Evolutionary conservation across 139 green algal genomes (phyloP), one percentile per base, ranked within the genome.

Genomic region (Desmodesmus armatus): DNA sequence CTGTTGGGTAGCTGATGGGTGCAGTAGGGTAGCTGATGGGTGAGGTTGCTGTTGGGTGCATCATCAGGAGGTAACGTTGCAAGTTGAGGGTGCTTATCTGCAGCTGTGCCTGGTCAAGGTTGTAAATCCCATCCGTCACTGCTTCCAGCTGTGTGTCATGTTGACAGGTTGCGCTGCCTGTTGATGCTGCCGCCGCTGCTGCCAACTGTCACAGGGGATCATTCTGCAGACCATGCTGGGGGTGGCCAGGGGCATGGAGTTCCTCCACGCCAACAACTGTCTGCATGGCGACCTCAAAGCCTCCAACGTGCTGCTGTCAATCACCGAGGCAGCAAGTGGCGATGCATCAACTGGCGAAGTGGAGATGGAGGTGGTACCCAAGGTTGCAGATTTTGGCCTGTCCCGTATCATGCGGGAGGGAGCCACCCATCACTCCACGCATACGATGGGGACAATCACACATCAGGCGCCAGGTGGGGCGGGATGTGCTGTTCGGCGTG

Each of bases 281-380:
- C 55, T 86, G 31, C 82, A 87, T 35, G 82, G 82, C 1, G 82
- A 87, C 53, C 51, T 87, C 66, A 87, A 87, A 31, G 78, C 60
- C 21, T 39, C 73, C 19, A 80, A 80, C 11, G 73, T 80, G 17
- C 66, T 80, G 73, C 49, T 80, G 73, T 23, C 51, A 31, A 63
- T 35, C 43, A 63, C 60, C n/a, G 65, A 33, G 25, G 47, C 37
- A 43, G 73, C 47, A 37, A 44, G 3, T 51, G 49, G 3, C 23
- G 31, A 31, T 37, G 73, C 31, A 23, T n/a, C 31, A 27, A 29
- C 72, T 40, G 33, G 27, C n/a, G 73, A 44, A 19, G n/a, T 47
- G 27, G 5, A 62, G 71, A 15, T 83, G 66, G 37, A 83, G 58
- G n/a, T 83, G 63, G 23, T 78, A 7, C 63, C 79, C 13, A 78